A percentile compares a stretch with the other conserved stretches of the same genome.
Conservation (phyloP, 2,329 filamentous ascomycete genomes). For the Zymoseptoria ardabiliae region DNA sequence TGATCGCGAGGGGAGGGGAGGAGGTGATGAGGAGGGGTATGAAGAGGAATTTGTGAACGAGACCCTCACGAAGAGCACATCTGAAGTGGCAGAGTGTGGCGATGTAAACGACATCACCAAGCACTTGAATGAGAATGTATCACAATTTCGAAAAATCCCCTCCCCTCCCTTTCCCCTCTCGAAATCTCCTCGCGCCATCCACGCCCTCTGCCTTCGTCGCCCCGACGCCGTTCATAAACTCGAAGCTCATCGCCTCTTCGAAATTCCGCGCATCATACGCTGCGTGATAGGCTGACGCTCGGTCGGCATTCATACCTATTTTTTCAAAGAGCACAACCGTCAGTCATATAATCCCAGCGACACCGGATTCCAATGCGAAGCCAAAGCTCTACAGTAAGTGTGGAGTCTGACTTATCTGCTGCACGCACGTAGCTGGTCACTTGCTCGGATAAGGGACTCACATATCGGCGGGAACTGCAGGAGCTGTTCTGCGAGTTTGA, state of each 20-base stretch:
- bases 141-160: slow-evolving; percentile 21
- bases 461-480: slow-evolving; percentile 46
- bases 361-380: too few relatives aligned
- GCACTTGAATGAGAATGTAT: too few relatives aligned
- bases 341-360: too few relatives aligned
- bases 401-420: too few relatives aligned
- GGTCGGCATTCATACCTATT: slow-evolving; percentile 41
- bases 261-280: slow-evolving; percentile 44
- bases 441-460: too few relatives aligned
- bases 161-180: slow-evolving; percentile 34
- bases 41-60: not conserved
- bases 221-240: slow-evolving; percentile 39
- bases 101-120: too few relatives aligned
- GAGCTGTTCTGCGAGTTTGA: slow-evolving; percentile 41
- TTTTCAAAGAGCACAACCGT: too few relatives aligned
- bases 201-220: slow-evolving; percentile 41
- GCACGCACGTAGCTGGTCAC: too few relatives aligned
- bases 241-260: slow-evolving; percentile 44
- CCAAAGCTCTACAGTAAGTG: too few relatives aligned
- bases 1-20: slow-evolving; percentile 16
- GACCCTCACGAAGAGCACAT: too few relatives aligned
- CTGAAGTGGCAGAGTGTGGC: too few relatives aligned
- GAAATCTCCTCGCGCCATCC: slow-evolving; percentile 36
- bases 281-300: slow-evolving; percentile 43
- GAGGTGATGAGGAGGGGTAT: slow-evolving; percentile 4